Evolutionary conservation across 257 asterid species (phyloP), one percentile per base, ranked within the genome.

Genomic region (Solanum arcanum): DNA sequence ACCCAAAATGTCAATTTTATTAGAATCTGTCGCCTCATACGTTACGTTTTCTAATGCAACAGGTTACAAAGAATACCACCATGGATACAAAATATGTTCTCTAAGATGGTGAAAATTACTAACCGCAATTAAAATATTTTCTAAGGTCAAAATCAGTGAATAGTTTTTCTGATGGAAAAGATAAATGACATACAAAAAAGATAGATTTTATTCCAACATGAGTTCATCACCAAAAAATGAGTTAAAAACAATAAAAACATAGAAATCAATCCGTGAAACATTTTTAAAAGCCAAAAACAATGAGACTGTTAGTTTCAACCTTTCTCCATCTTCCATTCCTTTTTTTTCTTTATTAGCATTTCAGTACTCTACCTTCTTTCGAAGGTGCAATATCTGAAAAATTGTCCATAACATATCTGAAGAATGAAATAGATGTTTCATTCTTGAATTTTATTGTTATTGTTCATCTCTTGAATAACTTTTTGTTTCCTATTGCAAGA

Each of bases 21-120:
- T 98, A 33, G 96, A 94, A 83, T 97, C 93, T 88, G 93, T 91
- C 64, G 98, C 96, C 93, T 95, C 99, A 80, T 95, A 94, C 23
- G 92, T 94, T 90, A 60, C 13, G 27, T 60, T 60, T 21, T 21
- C 68, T 59, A 59, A 60, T 60, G 27, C 29, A 60, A 60, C 14
- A 23, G 2, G 68, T 4, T 21, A 60, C 68, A 4, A 21, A 60
- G 9, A 21, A 60, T 60, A 10, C 12, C 68, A 60, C 27, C 68
- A 60, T 21, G 6, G 27, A 10, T 60, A 60, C 7, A 62, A 4
- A 62, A 62, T 62, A 62, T 13, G 33, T 25, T 64, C 72, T n/a
- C 33, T 13, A 25, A 64, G 16, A 64, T 66, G 5, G 18, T 25
- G 9, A 66, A 66, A 25, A 66, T 12, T 66, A 66, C 35, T 66